A percentile compares a stretch with the other conserved stretches of the same genome.
Conservation (phyloP, 108 stramenopile genomes). For the Skeletonema menzelii region DNA sequence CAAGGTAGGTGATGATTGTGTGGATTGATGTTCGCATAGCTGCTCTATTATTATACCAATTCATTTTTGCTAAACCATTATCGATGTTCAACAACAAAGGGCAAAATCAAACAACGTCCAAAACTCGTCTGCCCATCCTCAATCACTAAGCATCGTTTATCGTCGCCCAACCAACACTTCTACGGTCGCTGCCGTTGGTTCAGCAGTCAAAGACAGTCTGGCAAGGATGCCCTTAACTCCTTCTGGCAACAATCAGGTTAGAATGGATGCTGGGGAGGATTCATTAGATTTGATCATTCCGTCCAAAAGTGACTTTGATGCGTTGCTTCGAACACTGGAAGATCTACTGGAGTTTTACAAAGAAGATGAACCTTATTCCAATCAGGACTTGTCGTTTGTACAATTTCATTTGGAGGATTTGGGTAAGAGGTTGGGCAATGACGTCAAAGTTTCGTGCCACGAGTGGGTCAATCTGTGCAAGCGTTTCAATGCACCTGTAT, state of each 20-base stretch:
- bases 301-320: conserved; percentile 44
- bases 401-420: conserved; percentile 68
- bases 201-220: conserved; percentile 24
- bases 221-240: conserved; percentile 19
- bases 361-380: conserved; percentile 34
- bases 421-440: conserved; percentile 43
- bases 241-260: neutral
- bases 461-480: conserved; percentile 65
- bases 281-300: conserved; percentile 74
- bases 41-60: too few species aligned
- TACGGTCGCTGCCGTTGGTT: conserved; percentile 17
- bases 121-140: neutral
- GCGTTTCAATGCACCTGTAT: conserved; percentile 54
- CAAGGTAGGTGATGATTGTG: conserved; percentile 29
- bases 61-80: neutral
- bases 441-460: conserved; percentile 23
- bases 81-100: neutral
- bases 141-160: conserved; percentile 36
- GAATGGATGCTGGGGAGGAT: conserved; percentile 49
- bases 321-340: conserved; percentile 52
- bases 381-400: conserved; percentile 31
- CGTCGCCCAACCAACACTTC: conserved; percentile 16
- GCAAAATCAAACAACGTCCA: conserved; percentile 6
- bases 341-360: conserved; percentile 50
- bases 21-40: neutral